phyloP scores from a whole-genome alignment of 139 green algal genomes.

The Nannochloris sp. region DNA sequence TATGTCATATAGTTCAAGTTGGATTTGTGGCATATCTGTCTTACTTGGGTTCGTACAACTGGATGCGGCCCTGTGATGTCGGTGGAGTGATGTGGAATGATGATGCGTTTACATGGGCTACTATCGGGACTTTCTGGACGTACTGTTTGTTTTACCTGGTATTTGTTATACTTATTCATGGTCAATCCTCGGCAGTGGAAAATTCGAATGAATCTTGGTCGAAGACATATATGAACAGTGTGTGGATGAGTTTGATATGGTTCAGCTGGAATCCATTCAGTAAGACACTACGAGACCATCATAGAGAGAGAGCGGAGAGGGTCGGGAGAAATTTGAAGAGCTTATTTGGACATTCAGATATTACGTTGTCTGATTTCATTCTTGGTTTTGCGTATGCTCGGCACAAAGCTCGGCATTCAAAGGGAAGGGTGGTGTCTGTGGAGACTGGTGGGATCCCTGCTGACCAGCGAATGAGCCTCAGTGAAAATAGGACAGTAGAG shows the following conservation, averaged over 20 bases:
- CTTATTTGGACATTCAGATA: slow-evolving; percentile 6
- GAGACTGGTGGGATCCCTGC: not conserved
- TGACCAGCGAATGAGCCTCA: not conserved
- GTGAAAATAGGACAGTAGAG: too few relatives aligned
- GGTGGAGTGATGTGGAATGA: slow-evolving; percentile 3
- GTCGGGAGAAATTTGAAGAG: not conserved
- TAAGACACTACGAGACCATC: not conserved
- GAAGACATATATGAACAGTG: not conserved
- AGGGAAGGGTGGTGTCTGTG: not conserved
- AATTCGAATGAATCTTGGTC: not conserved
- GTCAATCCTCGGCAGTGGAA: not conserved
- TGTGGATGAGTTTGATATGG: not conserved
- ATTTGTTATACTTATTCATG: not conserved
- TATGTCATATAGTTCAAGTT: not conserved
- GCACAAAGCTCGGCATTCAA: not conserved
- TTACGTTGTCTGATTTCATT: not conserved
- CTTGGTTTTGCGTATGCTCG: not conserved
- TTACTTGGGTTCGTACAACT: slow-evolving; percentile 12
- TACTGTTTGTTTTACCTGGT: slow-evolving; percentile 3
- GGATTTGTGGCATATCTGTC: slow-evolving; percentile 9
- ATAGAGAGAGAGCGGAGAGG: not conserved
- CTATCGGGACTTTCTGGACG: not conserved
- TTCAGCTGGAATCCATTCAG: not conserved
- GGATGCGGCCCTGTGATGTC: slow-evolving; percentile 22
- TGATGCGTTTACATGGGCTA: slow-evolving; percentile 3